Base-by-base conservation (phyloP, 2,329 filamentous ascomycete genomes). In the Corniculantispora saksenae region DNA sequence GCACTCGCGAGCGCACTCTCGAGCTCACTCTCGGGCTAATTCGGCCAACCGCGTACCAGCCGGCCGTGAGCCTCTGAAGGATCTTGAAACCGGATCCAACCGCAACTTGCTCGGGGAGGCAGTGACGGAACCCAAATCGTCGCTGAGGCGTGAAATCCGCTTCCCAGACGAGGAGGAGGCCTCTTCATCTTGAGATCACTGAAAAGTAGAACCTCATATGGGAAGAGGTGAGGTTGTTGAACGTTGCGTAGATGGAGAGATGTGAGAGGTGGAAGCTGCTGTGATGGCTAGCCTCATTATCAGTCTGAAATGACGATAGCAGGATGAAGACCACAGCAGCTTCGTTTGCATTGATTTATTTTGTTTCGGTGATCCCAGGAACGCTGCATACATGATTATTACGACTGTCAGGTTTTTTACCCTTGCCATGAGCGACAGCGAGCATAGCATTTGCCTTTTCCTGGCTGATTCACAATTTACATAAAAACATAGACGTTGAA, bases 91-190 rank as follows among this genome's bases (percentile, higher is more conserved):
- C 19, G 55, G 23, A 12, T 58, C 54, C 3, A 35, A 50, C 12
- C 17, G 4, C 23, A 50, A 61, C 21, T 29, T 40, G 23, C 25
- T n/a, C 12, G 29, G 21, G 15, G 45, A 51, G 13, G 15, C 38
- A 13, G 27, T 27, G 21, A 17, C n/a, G 2, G 38, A 50, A 47
- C 56, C 23, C 17, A 63, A 21, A 25, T 25, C 61, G 10, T 38
- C 61, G 13, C 10, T 35, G 38, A 59, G 23, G 17, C 60, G 65
- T 25, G 65, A 50, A 17, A 66, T 66, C 45, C 60, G 65, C 32
- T 66, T 66, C 25, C 65, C 65, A 17, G 65, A 66, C 29, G 65
- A 64, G 35, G 51, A 64, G 27, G 51, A 38, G 2, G 19, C 23
- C 13, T 3, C 45, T 10, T 21, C 58, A 25, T 15, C 17, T 8